These are phyloP conservation scores for Saprolegnia diclina DNA, from an alignment of 352 stramenopile genomes.

Conservation along the genomic window DNA sequence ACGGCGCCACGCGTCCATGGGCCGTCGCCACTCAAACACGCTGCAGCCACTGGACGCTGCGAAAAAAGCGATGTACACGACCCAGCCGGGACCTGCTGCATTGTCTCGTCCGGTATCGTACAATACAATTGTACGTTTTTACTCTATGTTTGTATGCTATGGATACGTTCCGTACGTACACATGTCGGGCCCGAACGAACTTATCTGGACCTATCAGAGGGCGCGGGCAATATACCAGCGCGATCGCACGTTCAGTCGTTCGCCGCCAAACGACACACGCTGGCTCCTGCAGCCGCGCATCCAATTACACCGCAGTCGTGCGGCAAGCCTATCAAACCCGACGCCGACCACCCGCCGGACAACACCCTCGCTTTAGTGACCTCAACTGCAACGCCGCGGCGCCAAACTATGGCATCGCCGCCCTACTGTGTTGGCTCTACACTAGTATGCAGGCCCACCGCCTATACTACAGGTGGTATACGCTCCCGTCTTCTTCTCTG, in stretches of 20 bases:
- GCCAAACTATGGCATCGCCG: too few species aligned
- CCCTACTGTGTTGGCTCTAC: too few species aligned
- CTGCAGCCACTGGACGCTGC: not conserved
- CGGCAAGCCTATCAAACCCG: too few species aligned
- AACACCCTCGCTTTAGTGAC: too few species aligned
- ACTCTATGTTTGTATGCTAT: not conserved
- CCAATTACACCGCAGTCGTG: too few species aligned
- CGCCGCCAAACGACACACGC: not conserved
- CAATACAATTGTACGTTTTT: not conserved
- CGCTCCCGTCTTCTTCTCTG: too few species aligned
- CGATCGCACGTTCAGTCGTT: not conserved
- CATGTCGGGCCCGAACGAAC: not conserved
- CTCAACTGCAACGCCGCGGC: too few species aligned
- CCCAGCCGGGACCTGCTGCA: not conserved
- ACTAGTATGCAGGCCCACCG: too few species aligned
- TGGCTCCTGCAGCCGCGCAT: too few species aligned
- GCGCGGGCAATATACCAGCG: too few species aligned
- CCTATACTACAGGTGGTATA: too few species aligned
- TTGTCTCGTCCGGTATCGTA: not conserved
- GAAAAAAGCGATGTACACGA: constrained; percentile 2
- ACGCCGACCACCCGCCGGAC: too few species aligned
- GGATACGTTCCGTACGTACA: not conserved
- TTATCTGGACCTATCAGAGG: not conserved
- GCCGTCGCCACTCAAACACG: not conserved
- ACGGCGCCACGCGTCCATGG: not conserved